Conservation (phyloP, 2,329 filamentous ascomycete genomes). For the Verruconis gallopava region DNA sequence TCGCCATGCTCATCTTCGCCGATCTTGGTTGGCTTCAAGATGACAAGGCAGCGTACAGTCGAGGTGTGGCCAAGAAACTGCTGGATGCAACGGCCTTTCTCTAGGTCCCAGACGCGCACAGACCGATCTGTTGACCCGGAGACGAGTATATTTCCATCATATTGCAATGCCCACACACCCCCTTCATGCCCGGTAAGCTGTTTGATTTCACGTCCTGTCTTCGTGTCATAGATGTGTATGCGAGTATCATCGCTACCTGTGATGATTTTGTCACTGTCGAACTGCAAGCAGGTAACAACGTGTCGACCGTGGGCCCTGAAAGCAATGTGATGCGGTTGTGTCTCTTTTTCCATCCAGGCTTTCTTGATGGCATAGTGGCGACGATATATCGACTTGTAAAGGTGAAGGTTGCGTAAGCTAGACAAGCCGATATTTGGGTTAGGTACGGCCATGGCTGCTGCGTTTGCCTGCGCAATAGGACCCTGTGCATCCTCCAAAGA, state of each 20-base stretch:
- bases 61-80: constrained; percentile 97
- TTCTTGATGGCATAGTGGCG: constrained; percentile 81
- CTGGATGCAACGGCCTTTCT: constrained; percentile 81
- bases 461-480: constrained; percentile 72
- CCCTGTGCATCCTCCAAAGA: constrained; percentile 53
- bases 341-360: constrained; percentile 76
- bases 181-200: constrained; percentile 89
- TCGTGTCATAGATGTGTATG: constrained; percentile 96
- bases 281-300: constrained; percentile 95
- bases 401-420: constrained; percentile 68
- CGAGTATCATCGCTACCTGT: constrained; percentile 96
- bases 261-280: constrained; percentile 94
- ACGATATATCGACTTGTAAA: constrained; percentile 93
- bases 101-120: constrained; percentile 99
- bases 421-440: constrained; percentile 69
- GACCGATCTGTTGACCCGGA: constrained; percentile 94
- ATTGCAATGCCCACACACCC: constrained; percentile 94
- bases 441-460: constrained; percentile 69
- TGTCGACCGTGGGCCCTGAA: constrained; percentile 94
- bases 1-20: constrained; percentile 59
- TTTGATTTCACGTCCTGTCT: constrained; percentile 72
- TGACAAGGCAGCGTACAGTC: constrained; percentile 89
- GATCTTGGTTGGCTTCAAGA: constrained; percentile 74
- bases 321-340: constrained; percentile 79
- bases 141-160: constrained; percentile 86